Percentiles rank a stretch among this genome's conserved stretches.
phyloP scores from a whole-genome alignment of 2,329 filamentous ascomycete genomes.

The Aspergillus spinulosporus region DNA sequence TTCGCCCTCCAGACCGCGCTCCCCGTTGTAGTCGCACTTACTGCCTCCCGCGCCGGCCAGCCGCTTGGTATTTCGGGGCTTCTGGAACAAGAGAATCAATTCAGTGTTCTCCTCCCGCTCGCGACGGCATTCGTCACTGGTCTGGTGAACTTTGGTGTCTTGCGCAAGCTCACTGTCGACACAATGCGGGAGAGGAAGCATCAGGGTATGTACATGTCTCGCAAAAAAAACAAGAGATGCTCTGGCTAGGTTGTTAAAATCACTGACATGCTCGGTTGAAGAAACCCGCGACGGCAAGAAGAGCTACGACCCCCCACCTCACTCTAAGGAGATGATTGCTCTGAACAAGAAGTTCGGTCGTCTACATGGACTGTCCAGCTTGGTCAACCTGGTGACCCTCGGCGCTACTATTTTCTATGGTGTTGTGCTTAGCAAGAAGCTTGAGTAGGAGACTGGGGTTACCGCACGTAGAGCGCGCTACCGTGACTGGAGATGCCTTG shows the following conservation, averaged over 20 bases:
- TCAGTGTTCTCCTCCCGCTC: slow-evolving; percentile 67
- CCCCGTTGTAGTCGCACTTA: slow-evolving; percentile 72
- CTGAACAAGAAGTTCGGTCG: slow-evolving; percentile 77
- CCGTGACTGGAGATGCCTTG: not conserved
- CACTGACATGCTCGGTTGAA: slow-evolving; percentile 23
- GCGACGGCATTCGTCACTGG: slow-evolving; percentile 69
- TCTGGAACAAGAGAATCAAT: slow-evolving; percentile 59
- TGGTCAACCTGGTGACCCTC: slow-evolving; percentile 74
- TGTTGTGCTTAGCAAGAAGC: slow-evolving; percentile 62
- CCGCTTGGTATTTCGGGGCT: slow-evolving; percentile 33
- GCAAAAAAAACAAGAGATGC: no score
- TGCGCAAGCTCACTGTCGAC: slow-evolving; percentile 74
- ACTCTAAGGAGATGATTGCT: slow-evolving; percentile 78
- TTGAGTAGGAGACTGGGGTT: slow-evolving; percentile 13
- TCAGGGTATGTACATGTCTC: slow-evolving; percentile 63
- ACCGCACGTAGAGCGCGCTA: not conserved
- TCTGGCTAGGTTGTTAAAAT: no score
- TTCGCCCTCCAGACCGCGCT: slow-evolving; percentile 79
- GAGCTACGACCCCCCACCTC: slow-evolving; percentile 73
- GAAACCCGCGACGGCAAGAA: slow-evolving; percentile 89
- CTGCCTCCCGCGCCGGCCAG: slow-evolving; percentile 65
- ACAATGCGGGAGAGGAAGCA: slow-evolving; percentile 74
- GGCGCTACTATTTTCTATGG: slow-evolving; percentile 75
- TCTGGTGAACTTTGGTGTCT: slow-evolving; percentile 66
- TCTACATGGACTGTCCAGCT: slow-evolving; percentile 77